Base-by-base conservation (phyloP, 805 yeast genomes). In the Candida easanensis region DNA sequence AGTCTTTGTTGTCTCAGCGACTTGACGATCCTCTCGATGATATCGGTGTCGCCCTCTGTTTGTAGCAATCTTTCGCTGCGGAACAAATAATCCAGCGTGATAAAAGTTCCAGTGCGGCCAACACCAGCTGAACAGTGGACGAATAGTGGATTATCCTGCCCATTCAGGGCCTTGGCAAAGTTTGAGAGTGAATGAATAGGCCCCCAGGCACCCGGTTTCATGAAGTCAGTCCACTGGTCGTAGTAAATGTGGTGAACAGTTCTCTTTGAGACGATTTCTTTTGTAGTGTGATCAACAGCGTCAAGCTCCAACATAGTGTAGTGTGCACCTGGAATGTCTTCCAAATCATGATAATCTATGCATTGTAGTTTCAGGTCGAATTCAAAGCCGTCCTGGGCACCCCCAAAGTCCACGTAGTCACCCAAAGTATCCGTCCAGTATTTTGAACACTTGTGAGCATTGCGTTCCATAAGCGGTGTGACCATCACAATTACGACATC, bases 121-220 rank as follows among this genome's bases (percentile, higher is more conserved):
- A 95, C 90, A 0, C 99, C 99, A 0, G 99, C 98, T 4, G 97
- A 88, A 57, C 99, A 91, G 62, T 93, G 98, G 10, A 83, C 84
- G 38, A 88, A 60, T 5, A 82, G 65, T 14, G 91, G 89, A 3
- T 23, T 39, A 0, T 31, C 35, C 10, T 31, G n/a, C 0, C 46
- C 37, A 9, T 63, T 63, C 20, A 66, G 45, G 1, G 49, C 45
- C 31, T 62, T 62, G 0, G 63, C 60, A 16, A 63, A 58, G 4
- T 49, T 47, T 27, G 63, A 57, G 23, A 70, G 42, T 10, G 56
- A 36, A 46, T 64, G 51, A 2, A 70, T 56, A 0, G 69, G 64
- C 1, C 61, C 48, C 34, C 69, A 50, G 15, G 65, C 68, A 17
- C 62, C 64, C 2, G 88, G 80, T 13, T 80, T 79, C 14, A 82